These are phyloP conservation scores for Barnettozyma sp. DNA, from an alignment of 805 yeast species.

Conservation along the genomic window DNA sequence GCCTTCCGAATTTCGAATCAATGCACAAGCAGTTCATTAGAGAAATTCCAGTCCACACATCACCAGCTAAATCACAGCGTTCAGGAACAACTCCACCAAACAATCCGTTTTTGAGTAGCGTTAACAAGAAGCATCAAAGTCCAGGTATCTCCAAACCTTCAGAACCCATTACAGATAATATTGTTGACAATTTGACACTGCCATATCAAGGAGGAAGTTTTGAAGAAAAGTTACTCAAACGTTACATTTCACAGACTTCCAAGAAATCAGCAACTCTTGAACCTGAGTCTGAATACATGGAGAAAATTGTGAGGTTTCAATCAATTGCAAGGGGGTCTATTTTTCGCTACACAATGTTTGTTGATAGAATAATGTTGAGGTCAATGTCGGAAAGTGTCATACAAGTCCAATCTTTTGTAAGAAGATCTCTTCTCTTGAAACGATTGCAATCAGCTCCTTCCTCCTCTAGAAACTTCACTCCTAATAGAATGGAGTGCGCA, in stretches of 20 bases:
- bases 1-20: constrained; percentile 70
- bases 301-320: constrained; percentile 47
- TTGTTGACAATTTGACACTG: too few species aligned
- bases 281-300: constrained; percentile 19
- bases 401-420: constrained; percentile 40
- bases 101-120: constrained; percentile 22
- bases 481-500: too few species aligned
- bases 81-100: constrained; percentile 3
- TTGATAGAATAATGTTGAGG: constrained; percentile 53
- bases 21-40: constrained; percentile 38
- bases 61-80: constrained; percentile 3
- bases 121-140: too few species aligned
- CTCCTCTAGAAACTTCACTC: constrained; percentile 16
- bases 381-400: constrained; percentile 47
- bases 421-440: constrained; percentile 39
- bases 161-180: too few species aligned
- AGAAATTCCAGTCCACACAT: constrained; percentile 13
- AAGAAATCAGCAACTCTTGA: constrained; percentile 14
- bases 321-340: constrained; percentile 65
- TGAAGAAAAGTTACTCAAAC: constrained; percentile 8
- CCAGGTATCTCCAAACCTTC: too few species aligned
- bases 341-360: constrained; percentile 55
- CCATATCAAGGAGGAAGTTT: too few species aligned
- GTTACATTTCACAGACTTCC: constrained; percentile 21
- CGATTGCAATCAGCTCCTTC: constrained; percentile 25